Base-by-base conservation (phyloP, 1,139 yeast genomes). In the Debaryomycetaceae sp. region DNA sequence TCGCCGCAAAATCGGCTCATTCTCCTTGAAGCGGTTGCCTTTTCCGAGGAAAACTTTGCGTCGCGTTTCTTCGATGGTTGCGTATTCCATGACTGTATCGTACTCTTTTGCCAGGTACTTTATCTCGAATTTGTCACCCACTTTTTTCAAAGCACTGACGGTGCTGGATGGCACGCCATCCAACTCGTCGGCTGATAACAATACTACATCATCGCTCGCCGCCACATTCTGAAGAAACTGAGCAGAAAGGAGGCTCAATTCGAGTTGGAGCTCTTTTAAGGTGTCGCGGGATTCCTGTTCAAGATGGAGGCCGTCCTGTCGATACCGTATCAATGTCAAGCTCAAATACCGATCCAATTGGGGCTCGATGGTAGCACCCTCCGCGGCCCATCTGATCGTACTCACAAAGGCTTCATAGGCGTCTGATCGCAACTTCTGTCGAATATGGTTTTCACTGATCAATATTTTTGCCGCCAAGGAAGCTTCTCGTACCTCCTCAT, bases 101-200 rank as follows among this genome's bases (percentile, higher is more conserved):
- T 78, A 55, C 45, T 82, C 93, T 4, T 94, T 90, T 44, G 79
- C 79, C 50, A 82, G 80, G 59, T 70, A 82, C 3, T 92, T 77
- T 61, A 83, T 77, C 47, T 77, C 77, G 45, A 55, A 66, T 43
- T 67, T 68, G 4, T 38, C 37, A 24, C 49, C 55, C 13, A 55
- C 49, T 35, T 55, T 51, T 32, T 71, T 77, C 44, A 76, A 79
- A 44, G 69, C 79, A 15, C 61, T 64, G 36, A 78, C 40, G 1
- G 72, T 70, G 36, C 73, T 73, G 25, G 66, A 64, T 4, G 93
- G 87, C 25, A 83, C 78, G 23, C 95, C 95, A 5, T 62, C 72
- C 26, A 83, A 61, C 47, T 83, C 79, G 33, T 77, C 77, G 32
- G 51, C 51, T 21, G 83, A 64, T 48, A 80, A 80, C 19, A 64